Percentiles rank a stretch among this genome's conserved stretches.
Evolutionary conservation across 305 asterid genomes (phyloP).

Genomic region (Withania somnifera): DNA sequence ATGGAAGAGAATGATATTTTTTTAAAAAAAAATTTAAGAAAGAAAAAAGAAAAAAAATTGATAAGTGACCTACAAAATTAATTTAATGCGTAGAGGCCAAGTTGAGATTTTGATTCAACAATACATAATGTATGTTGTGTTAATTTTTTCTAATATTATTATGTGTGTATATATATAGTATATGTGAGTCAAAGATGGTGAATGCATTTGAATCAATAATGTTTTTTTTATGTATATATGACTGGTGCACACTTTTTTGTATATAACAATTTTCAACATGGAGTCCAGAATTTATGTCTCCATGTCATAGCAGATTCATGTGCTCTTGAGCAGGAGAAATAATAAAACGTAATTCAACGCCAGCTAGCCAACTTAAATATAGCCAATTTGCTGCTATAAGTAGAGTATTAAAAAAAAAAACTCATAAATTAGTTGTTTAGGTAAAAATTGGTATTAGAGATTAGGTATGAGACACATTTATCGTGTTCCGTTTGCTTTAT

Average conservation of each 20-base stretch:
- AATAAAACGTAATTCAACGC: too few species aligned
- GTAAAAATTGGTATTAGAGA: background rate
- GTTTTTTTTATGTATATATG: background rate
- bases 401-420: background rate
- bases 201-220: background rate
- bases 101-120: background rate
- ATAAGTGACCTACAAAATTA: too few species aligned
- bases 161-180: background rate
- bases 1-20: too few species aligned
- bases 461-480: background rate
- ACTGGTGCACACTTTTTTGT: too few species aligned
- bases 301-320: background rate
- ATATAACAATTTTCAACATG: background rate
- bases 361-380: too few species aligned
- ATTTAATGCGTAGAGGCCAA: background rate
- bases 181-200: background rate
- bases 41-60: too few species aligned
- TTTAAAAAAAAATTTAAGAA: too few species aligned
- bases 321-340: too few species aligned
- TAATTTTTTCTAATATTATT: too few species aligned
- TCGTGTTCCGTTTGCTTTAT: background rate
- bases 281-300: background rate
- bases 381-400: background rate
- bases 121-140: background rate
- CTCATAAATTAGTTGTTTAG: background rate